phyloP scores from a whole-genome alignment of 805 yeast species.

The Lipomyces anomalus region DNA sequence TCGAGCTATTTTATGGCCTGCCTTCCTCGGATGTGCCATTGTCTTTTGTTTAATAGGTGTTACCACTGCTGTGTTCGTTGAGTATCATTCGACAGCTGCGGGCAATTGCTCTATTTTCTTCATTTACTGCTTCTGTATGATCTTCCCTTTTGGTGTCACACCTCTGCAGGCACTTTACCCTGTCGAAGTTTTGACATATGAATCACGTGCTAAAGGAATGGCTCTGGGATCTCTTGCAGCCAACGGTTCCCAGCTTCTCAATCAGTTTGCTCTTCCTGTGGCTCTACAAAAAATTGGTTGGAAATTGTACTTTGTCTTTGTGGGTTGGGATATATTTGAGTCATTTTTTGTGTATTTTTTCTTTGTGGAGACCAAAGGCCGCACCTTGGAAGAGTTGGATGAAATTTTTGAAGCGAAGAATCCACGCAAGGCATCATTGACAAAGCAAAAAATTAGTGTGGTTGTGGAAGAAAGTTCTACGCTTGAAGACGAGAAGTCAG shows the following conservation, averaged over 20 bases:
- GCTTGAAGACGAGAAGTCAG: too few species aligned
- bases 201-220: slow-evolving; percentile 41
- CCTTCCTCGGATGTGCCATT: slow-evolving; percentile 10
- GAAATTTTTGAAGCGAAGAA: slow-evolving; percentile 27
- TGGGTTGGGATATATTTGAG: slow-evolving; percentile 45
- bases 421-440: slow-evolving; percentile 12
- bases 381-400: slow-evolving; percentile 52
- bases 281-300: slow-evolving; percentile 47
- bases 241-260: slow-evolving; percentile 26
- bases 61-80: neutral
- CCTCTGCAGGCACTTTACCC: slow-evolving; percentile 24
- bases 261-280: slow-evolving; percentile 35
- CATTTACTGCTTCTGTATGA: slow-evolving; percentile 16
- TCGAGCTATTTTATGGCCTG: too few species aligned
- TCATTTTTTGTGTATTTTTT: slow-evolving; percentile 41
- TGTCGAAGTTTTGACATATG: slow-evolving; percentile 27
- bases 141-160: slow-evolving; percentile 13
- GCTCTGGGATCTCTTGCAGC: slow-evolving; percentile 28
- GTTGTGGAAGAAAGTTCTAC: too few species aligned
- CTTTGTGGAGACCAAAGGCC: slow-evolving; percentile 60
- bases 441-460: too few species aligned
- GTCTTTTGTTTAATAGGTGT: too few species aligned
- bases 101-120: too few species aligned
- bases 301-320: slow-evolving; percentile 58
- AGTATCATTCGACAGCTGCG: too few species aligned